These are phyloP conservation scores for Clonostachys rhizophaga DNA, from an alignment of 2,329 filamentous ascomycete species.

Conservation along the genomic window DNA sequence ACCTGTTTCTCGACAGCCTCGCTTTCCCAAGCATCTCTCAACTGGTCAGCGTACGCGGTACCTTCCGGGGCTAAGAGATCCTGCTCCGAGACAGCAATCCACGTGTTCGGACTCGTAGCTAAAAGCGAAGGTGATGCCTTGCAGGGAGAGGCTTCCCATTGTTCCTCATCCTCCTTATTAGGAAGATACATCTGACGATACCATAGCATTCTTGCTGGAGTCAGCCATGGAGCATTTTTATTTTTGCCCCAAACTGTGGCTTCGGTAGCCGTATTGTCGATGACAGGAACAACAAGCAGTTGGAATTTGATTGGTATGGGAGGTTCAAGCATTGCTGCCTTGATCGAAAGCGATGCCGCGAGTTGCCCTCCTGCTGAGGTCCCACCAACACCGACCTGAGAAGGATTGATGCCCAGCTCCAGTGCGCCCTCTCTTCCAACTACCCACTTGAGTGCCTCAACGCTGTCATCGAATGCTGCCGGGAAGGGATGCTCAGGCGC, in stretches of 20 bases:
- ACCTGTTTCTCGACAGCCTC: neutral
- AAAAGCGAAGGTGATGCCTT: conserved; percentile 14
- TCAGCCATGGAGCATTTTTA: conserved; percentile 20
- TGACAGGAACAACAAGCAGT: conserved; percentile 20
- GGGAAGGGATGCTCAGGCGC: conserved; percentile 28
- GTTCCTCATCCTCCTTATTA: conserved; percentile 9
- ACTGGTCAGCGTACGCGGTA: conserved; percentile 14
- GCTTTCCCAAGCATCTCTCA: conserved; percentile 5
- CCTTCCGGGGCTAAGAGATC: conserved; percentile 25
- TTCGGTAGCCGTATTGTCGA: conserved; percentile 16
- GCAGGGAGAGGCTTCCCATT: conserved; percentile 24
- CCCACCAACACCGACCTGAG: conserved; percentile 19
- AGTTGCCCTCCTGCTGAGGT: conserved; percentile 16
- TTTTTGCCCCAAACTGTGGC: neutral
- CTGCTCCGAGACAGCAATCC: conserved; percentile 21
- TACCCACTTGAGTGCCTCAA: conserved; percentile 23
- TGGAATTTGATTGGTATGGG: conserved; percentile 2
- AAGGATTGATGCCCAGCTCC: conserved; percentile 12
- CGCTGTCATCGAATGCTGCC: conserved; percentile 21
- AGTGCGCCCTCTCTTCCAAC: conserved; percentile 7
- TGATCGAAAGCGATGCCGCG: neutral
- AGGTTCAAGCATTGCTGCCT: conserved; percentile 9
- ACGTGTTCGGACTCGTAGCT: conserved; percentile 17
- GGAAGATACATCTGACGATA: conserved; percentile 26
- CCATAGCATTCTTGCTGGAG: conserved; percentile 23